Base-by-base conservation (phyloP, 768 basidiomycete genomes). In the Tremella fuciformis region DNA sequence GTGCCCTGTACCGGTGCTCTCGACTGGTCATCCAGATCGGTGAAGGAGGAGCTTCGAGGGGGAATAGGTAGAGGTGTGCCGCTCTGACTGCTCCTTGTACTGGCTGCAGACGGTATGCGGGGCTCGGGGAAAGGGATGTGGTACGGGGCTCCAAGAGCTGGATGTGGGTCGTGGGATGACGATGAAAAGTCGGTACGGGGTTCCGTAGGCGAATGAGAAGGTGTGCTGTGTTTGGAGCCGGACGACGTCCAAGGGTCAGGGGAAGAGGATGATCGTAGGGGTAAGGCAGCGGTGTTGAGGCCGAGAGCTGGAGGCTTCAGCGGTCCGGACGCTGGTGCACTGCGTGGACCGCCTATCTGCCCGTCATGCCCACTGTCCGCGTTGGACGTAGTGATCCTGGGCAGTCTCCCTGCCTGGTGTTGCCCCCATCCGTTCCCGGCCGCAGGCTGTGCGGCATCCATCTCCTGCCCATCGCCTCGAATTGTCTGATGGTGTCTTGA, bases 241-340 rank as follows among this genome's bases (percentile, higher is more conserved):
- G 55, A 47, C 13, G 59, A 42, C 1, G 55, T 62, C 55, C 65
- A 56, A 21, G 70, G 67, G 40, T 71, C 70, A 1, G 70, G 70
- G 2, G 64, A 65, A 1, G 70, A 65, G 8, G 60, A 63, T 13
- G 70, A 71, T 47, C 69, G 56, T 18, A 66, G 26, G 1, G 69
- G 69, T 24, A 47, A 44, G 8, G 38, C 40, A 8, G 24, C 26
- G 15, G 47, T 60, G 21, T 52, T 62, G 13, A 40, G 29, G 25
- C 51, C 55, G n/a, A 51, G 58, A 4, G 29, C 29, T 34, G 29
- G 29, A 34, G 29, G 29, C 50, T 42, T 46, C 11, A 60, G 37
- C 3, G 67, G 64, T 48, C 63, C 59, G 34, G 22, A 44, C n/a
- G 56, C 44, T 7, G 65, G 69, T 48, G 66, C 69, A 53, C 56